Base-by-base conservation (phyloP, 2,329 filamentous ascomycete species). In the Esteya vermicola region DNA sequence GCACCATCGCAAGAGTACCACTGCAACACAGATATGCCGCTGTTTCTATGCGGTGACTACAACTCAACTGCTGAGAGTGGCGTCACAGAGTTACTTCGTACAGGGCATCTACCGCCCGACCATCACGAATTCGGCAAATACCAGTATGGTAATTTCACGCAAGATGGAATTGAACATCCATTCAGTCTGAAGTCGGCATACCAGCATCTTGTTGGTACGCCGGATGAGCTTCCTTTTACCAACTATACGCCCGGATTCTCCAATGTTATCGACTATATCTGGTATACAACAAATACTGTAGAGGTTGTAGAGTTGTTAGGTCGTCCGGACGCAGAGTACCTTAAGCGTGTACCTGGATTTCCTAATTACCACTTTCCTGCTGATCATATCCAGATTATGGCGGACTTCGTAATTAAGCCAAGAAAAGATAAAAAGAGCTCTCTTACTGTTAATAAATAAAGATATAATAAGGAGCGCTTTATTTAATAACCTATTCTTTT, bases 181-280 rank as follows among this genome's bases (percentile, higher is more conserved):
- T 98, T 96, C 66, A 89, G 81, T 53, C 68, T 98, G 48, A 85
- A 91, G 54, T 94, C 91, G 19, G 79, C 86, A 4, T 98, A 98
- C 58, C 75, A 75, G 27, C 75, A 82, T 47, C 80, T 93, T 39
- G 81, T 81, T 47, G 81, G 89, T 54, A 77, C 91, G 27, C 78
- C 79, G 7, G 82, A 86, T 43, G 85, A 94, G 56, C 65, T 96
- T 51, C 77, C 78, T 5, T 98, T 94, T 58, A 98, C 91, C 35
- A 98, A 98, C 61, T 98, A 96, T 61, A 93, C 86, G 13, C 88
- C 91, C 1, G 77, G 78, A n/a, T 98, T 95, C 62, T 75, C 76
- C 38, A 88, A 86, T 46, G 84, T 93, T 42, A 82, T 98, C 49
- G 91, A 98, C 57, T 95, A 96, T 60, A 85, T 98, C 52, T 96